Percentiles rank a stretch among this genome's conserved stretches.
Evolutionary conservation across 495 filamentous ascomycete genomes (phyloP).

Genomic region (Usnea hakonensis): DNA sequence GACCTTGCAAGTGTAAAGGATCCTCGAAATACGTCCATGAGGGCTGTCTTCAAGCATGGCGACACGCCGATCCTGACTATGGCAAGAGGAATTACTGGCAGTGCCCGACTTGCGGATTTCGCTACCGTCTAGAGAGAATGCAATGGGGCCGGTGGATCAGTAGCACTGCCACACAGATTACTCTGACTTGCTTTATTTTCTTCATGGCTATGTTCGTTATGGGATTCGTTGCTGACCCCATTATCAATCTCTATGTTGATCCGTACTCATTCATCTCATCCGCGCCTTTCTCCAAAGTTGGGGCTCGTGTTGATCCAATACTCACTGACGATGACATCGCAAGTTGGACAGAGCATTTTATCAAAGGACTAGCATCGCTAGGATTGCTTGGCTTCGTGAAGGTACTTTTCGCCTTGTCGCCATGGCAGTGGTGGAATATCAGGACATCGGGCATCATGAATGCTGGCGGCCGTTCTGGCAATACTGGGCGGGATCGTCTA

Average conservation of each 20-base stretch:
- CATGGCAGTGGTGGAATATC: slow-evolving; percentile 69
- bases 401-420: slow-evolving; percentile 62
- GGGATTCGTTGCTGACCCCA: slow-evolving; percentile 87
- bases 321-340: slow-evolving; percentile 39
- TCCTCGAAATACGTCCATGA: slow-evolving; percentile 91
- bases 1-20: slow-evolving; percentile 89
- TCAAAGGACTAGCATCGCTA: slow-evolving; percentile 78
- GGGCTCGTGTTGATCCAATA: slow-evolving; percentile 19
- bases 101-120: slow-evolving; percentile 82
- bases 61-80: slow-evolving; percentile 61
- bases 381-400: slow-evolving; percentile 82
- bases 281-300: slow-evolving; percentile 19
- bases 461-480: slow-evolving; percentile 45
- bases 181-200: slow-evolving; percentile 62
- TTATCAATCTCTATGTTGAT: slow-evolving; percentile 81
- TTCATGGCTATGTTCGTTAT: slow-evolving; percentile 64
- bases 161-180: slow-evolving; percentile 55
- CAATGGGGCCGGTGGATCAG: slow-evolving; percentile 66
- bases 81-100: slow-evolving; percentile 67
- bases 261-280: slow-evolving; percentile 48
- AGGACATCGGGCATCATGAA: slow-evolving; percentile 45
- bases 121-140: slow-evolving; percentile 74
- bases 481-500: slow-evolving; percentile 62
- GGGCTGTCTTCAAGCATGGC: slow-evolving; percentile 84
- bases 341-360: slow-evolving; percentile 71